Base-by-base conservation (phyloP, 805 yeast genomes). In the Martiniozyma abietophila region DNA sequence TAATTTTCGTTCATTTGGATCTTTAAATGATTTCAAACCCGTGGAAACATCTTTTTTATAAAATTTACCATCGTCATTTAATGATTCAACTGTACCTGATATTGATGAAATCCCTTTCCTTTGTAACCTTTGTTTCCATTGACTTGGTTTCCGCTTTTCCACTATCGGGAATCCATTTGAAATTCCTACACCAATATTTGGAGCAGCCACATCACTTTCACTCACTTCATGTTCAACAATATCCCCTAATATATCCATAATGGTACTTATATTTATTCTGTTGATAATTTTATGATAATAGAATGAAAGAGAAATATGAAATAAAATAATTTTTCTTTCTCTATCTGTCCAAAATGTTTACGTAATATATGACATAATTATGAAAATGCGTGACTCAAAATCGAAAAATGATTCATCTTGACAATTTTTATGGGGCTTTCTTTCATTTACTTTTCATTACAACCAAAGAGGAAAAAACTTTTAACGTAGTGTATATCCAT, bases 171-270 rank as follows among this genome's bases (percentile, higher is more conserved):
- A 39, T 4, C 43, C 42, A 6, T 15, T 18, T 18, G 27, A 5
- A n/a, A 8, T 22, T n/a, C n/a, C n/a, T n/a, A n/a, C n/a, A n/a
- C n/a, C n/a, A n/a, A n/a, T n/a, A 12, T 18, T 18, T 21, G 48
- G 42, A 1, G 45, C 44, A 6, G 56, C 51, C 1, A 37, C 35
- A 3, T 65, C 65, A 1, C 59, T 51, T n/a, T 46, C 47, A 0
- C 58, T 55, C 31, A 45, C 32, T 6, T 74, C 74, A 38, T 65
- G 76, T 46, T 81, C 92, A 7, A 79, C 74, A 20, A 81, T 79
- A 43, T 81, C 89, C 8, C 83, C 81, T 18, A 80, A 56, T 39
- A 78, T 62, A 52, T 78, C 80, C 88, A 80, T 80, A 4, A 15
- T 12, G n/a, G n/a, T n/a, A n/a, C n/a, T n/a, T n/a, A 18, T 8